phyloP scores from a whole-genome alignment of 2,329 filamentous ascomycete genomes.

The Ophiocordyceps camponoti-saundersi region DNA sequence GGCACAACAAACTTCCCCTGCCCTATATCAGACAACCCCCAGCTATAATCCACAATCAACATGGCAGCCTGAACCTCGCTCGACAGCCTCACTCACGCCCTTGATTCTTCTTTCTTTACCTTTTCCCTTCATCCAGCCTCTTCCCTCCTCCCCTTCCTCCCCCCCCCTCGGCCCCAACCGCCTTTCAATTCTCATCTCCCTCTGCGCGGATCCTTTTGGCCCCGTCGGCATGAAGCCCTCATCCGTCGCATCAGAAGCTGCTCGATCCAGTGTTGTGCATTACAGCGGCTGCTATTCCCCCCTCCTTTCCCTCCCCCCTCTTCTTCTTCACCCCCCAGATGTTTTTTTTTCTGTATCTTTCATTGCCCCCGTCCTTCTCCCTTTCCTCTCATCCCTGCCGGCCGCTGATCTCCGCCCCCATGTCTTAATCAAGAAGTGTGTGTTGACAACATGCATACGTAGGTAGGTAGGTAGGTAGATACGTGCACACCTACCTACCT shows the following conservation, averaged over 20 bases:
- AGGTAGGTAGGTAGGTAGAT: too few species aligned
- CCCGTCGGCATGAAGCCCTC: too few species aligned
- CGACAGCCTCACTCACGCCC: not conserved
- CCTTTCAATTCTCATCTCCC: too few species aligned
- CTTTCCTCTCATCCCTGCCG: not conserved
- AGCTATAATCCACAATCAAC: not conserved
- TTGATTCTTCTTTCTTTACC: not conserved
- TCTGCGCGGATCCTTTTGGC: too few species aligned
- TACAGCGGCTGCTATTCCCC: not conserved
- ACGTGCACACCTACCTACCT: not conserved
- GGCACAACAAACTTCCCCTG: not conserved
- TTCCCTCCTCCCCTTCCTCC: not conserved
- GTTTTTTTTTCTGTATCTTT: not conserved
- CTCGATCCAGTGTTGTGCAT: too few species aligned
- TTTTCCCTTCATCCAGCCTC: not conserved
- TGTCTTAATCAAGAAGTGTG: too few species aligned
- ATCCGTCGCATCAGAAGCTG: too few species aligned
- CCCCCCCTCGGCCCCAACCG: too few species aligned
- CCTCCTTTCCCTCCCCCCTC: not conserved
- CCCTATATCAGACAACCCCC: not conserved
- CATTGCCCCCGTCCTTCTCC: not conserved
- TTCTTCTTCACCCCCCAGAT: not conserved
- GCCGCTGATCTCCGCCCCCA: too few species aligned
- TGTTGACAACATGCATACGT: too few species aligned
- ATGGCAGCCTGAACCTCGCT: not conserved